These are phyloP conservation scores for Auxenochlorella pyrenoidosa DNA, from an alignment of 139 green algal genomes.

Conservation along the genomic window DNA sequence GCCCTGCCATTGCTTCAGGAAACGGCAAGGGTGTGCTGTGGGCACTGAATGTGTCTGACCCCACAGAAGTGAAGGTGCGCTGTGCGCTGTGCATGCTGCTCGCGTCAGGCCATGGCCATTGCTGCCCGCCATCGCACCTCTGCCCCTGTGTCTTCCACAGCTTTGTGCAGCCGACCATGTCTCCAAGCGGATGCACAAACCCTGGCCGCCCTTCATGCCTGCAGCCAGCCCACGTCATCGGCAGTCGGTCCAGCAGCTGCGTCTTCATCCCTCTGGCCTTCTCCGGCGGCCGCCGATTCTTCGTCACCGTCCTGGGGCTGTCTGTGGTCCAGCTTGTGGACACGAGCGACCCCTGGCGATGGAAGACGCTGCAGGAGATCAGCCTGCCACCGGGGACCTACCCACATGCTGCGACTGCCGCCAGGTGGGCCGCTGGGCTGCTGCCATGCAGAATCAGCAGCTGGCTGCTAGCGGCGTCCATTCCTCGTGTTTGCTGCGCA, in stretches of 20 bases:
- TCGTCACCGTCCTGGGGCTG: neutral
- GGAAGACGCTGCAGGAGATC: constrained; percentile 7
- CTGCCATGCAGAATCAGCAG: neutral
- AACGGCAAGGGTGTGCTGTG: constrained; percentile 17
- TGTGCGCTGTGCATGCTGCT: too few relatives aligned
- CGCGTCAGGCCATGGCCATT: too few relatives aligned
- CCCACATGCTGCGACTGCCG: neutral
- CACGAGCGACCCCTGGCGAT: neutral
- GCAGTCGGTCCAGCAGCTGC: neutral
- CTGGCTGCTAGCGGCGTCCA: neutral
- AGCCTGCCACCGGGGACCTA: constrained; percentile 4
- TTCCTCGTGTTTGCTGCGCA: neutral
- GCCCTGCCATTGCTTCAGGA: neutral
- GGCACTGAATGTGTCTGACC: neutral
- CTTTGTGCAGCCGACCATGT: too few relatives aligned
- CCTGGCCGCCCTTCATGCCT: too few relatives aligned
- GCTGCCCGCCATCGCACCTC: too few relatives aligned
- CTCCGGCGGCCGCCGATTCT: neutral
- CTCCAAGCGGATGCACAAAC: too few relatives aligned
- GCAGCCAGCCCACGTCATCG: neutral
- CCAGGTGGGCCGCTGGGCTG: neutral
- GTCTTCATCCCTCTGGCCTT: constrained; percentile 11
- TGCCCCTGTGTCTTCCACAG: too few relatives aligned
- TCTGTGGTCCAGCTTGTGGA: constrained; percentile 17
- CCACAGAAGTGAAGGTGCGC: neutral